Evolutionary conservation across 495 filamentous ascomycete genomes (phyloP), one percentile per base, ranked within the genome.

Genomic region (Xylaria nigripes): DNA sequence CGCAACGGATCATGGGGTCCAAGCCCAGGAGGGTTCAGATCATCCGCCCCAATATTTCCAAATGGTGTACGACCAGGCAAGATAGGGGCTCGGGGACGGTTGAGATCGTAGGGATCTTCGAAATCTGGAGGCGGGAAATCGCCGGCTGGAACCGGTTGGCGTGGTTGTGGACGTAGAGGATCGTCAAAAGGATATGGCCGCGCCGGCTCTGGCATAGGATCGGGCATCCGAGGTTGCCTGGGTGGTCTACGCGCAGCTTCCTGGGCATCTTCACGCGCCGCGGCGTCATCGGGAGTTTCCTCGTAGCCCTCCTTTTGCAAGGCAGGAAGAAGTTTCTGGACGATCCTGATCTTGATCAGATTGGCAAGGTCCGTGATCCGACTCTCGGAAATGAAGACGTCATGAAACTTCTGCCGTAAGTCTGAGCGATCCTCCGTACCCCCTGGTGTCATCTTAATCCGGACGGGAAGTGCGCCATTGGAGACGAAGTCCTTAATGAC

Each of bases 51-150:
- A 32, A 94, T 85, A 51, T 75, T 83, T 9, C 61, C 64, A 42
- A 82, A 72, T 3, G 81, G 81, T 23, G 75, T 74, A 23, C 81
- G 69, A 6, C 68, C 83, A 2, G 62, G 59, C 7, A 40, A 24
- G 46, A 34, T 72, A 15, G 80, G 78, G 16, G 81, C 79, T 0
- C 79, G 78, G 1, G 84, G 89, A 1, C 81, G 74, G 45, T 86
- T 80, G 45, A 97, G 77, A 49, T 97, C 89, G 62, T 87, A 89
- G 60, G 96, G 91, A 71, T 97, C 90, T 55, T 96, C 93, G 61
- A 97, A 97, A 18, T 81, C 90, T 3, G 93, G 93, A 0, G 90
- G 89, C 0, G 84, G 78, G 57, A 94, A 89, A 51, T 91, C 90
- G n/a, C 79, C 86, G 1, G 77, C 68, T 18, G 90, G 91, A 23